Evolutionary conservation across 495 filamentous ascomycete species (phyloP), one percentile per base, ranked within the genome.

Genomic region (Penicillium ochrochloron): DNA sequence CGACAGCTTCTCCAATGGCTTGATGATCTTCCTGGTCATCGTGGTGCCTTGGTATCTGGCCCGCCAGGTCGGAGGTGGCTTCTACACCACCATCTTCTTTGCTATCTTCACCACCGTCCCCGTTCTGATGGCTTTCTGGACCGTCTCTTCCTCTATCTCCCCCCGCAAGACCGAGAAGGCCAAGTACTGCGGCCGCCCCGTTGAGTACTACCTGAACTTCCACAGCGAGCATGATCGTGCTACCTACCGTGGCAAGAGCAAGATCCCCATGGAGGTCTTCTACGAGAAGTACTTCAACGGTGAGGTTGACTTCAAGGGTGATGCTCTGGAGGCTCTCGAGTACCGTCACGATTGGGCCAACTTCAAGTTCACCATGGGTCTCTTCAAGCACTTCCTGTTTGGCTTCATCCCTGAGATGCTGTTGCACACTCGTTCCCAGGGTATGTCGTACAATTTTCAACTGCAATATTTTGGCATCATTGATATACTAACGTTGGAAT

Each of bases 201-300:
- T 96, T 63, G 91, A 95, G 76, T 84, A 92, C 77, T 96, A 96
- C 75, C 84, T 96, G 66, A 86, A 85, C 44, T 96, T 96, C 84
- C 90, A 92, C 80, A 90, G 88, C 63, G 83, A 87, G 63, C 84
- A 82, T 57, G 90, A 96, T 75, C 78, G 84, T 67, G 75, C 82
- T 62, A 92, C 87, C 76, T 96, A 91, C 80, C 79, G 83, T 70
- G 92, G 92, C 75, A 82, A 80, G 70, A 91, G 84, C 80, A 92
- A 90, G 78, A 93, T 96, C 63, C 89, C 92, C 55, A 87, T 95
- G 83, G 85, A 92, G 79, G 93, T 90, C 50, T 96, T 96, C 81
- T 85, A 92, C 64, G 91, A 95, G 76, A 93, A 89, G 89, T 95
- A 94, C 82, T 93, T 95, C 73, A 88, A 91, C 69, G 89, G 90